These are phyloP conservation scores for Verbena officinalis DNA, from an alignment of 257 asterid species.

Conservation along the genomic window DNA sequence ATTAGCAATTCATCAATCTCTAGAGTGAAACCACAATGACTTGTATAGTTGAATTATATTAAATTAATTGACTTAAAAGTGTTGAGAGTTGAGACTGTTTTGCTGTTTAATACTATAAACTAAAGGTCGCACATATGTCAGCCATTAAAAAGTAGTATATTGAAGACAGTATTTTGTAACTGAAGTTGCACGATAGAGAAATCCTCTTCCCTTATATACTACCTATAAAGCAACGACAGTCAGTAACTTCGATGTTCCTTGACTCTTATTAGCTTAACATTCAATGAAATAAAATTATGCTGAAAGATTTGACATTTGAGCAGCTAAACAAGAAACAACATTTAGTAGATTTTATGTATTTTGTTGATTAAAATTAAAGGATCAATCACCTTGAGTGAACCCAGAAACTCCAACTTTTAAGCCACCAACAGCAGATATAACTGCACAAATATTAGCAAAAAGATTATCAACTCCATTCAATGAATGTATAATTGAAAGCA, in stretches of 20 bases:
- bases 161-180: neutral
- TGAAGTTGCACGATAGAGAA: constrained; percentile 15
- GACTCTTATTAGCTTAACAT: constrained; percentile 12
- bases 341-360: constrained; percentile 4
- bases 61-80: constrained; percentile 2
- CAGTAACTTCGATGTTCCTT: constrained; percentile 7
- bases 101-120: constrained; percentile 2
- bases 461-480: constrained; percentile 29
- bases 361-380: constrained; percentile 23
- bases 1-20: constrained; percentile 14
- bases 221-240: constrained; percentile 17
- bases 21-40: constrained; percentile 13
- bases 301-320: constrained; percentile 12
- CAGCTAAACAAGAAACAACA: constrained; percentile 21
- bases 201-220: constrained; percentile 2
- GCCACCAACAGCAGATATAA: constrained; percentile 96
- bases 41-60: constrained; percentile 19
- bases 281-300: neutral
- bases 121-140: constrained; percentile 3
- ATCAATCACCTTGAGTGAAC: constrained; percentile 64
- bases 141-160: constrained; percentile 10
- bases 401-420: constrained; percentile 86
- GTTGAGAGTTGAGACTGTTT: neutral
- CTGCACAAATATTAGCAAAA: constrained; percentile 55
- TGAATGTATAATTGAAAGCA: constrained; percentile 24